Base-by-base conservation (phyloP, 345 rosid genomes). In the Gossypium herbaceum region DNA sequence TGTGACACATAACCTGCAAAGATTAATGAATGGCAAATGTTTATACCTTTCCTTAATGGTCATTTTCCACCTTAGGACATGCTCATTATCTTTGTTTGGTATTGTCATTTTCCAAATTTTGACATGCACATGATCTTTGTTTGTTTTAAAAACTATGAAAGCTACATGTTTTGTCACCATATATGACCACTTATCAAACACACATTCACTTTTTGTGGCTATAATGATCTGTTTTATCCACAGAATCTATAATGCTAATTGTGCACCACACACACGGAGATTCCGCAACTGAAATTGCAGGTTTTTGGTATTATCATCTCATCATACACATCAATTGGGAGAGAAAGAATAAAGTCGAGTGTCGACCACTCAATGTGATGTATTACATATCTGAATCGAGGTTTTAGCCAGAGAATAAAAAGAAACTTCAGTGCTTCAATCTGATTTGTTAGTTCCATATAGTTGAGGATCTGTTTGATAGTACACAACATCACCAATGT, bases 401-500 rank as follows among this genome's bases (percentile, higher is more conserved):
- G 55, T 47, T 25, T 34, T 25, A 20, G 4, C 55, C 13, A 3
- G 44, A 67, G 7, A 20, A 24, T 50, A 56, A 71, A 6, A 27
- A 24, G 25, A 2, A 10, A 12, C 64, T 27, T 71, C 19, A 55
- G 63, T 63, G 63, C 72, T 73, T 85, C 77, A 81, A 9, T 78
- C 65, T 77, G 77, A 69, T 74, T 79, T 81, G 75, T 58, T 13
- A 7, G 25, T 50, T 73, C 85, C 81, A 69, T 54, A 44, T 27
- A 82, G 83, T 62, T 79, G 75, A 27, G 88, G 82, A 61, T 91
- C 95, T 9, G 84, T 79, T 77, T 90, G 79, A 75, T 93, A 91
- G 79, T 82, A 88, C 13, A 91, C 92, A 73, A 93, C 75, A 73
- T 90, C 98, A 25, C 97, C 98, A 27, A 76, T 74, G 67, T 91